Percentiles rank a stretch among this genome's conserved stretches.
phyloP scores from a whole-genome alignment of 1,139 yeast genomes.

The Sugiyamaella pinicola region DNA sequence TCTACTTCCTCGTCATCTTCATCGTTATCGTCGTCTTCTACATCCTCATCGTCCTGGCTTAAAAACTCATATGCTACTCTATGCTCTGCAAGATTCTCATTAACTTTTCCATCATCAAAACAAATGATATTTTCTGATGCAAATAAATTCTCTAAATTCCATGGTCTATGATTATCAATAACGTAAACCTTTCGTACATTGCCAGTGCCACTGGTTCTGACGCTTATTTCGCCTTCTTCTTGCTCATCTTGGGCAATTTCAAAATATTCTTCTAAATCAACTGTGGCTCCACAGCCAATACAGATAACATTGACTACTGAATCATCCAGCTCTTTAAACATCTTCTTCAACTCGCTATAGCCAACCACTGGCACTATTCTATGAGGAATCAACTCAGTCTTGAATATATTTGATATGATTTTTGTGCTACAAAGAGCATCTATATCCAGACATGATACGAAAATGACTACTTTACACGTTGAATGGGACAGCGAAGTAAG shows the following conservation, averaged over 20 bases:
- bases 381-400: slow-evolving; percentile 81
- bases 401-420: slow-evolving; percentile 68
- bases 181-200: slow-evolving; percentile 61
- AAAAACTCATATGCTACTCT: slow-evolving; percentile 37
- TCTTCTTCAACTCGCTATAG: slow-evolving; percentile 69
- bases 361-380: slow-evolving; percentile 96
- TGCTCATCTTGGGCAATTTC: slow-evolving; percentile 57
- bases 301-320: slow-evolving; percentile 79
- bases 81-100: slow-evolving; percentile 37
- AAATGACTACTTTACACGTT: slow-evolving; percentile 83
- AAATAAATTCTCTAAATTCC: slow-evolving; percentile 91
- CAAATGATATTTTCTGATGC: slow-evolving; percentile 82
- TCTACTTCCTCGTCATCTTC: slow-evolving; percentile 27
- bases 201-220: slow-evolving; percentile 21
- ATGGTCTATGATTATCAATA: slow-evolving; percentile 91
- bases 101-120: slow-evolving; percentile 81
- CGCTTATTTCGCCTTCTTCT: slow-evolving; percentile 25
- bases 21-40: slow-evolving; percentile 38
- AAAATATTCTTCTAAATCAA: slow-evolving; percentile 79
- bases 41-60: slow-evolving; percentile 38
- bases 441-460: slow-evolving; percentile 86
- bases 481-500: slow-evolving; percentile 39
- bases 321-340: slow-evolving; percentile 64
- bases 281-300: slow-evolving; percentile 94
- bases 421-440: slow-evolving; percentile 92